Evolutionary conservation across 345 rosid genomes (phyloP).

Genomic region (Hevea brasiliensis): DNA sequence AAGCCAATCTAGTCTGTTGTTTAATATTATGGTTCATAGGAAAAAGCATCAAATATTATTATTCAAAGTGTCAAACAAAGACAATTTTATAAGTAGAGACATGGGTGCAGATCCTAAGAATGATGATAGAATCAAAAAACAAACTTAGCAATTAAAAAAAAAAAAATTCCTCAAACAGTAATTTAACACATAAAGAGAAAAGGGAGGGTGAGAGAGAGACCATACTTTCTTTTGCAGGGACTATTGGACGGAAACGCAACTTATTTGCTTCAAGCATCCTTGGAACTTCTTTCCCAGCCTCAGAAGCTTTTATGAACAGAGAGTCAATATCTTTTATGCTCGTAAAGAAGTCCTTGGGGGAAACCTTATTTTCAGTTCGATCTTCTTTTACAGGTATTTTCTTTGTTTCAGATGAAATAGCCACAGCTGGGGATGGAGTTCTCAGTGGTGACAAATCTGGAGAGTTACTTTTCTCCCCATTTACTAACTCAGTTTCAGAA

Average conservation of each 20-base stretch:
- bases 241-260: conserved; percentile 75
- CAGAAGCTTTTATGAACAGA: conserved; percentile 84
- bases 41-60: background rate
- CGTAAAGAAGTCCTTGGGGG: conserved; percentile 73
- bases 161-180: background rate
- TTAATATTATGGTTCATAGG: background rate
- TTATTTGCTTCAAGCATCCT: conserved; percentile 98
- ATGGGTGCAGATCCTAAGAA: background rate
- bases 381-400: conserved; percentile 52
- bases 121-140: background rate
- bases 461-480: conserved; percentile 55
- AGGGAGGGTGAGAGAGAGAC: conserved; percentile 16
- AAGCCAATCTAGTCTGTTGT: background rate
- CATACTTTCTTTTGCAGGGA: conserved; percentile 57
- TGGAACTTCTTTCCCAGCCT: conserved; percentile 91
- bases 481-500: conserved; percentile 53
- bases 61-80: background rate
- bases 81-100: background rate
- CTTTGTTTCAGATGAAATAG: conserved; percentile 36
- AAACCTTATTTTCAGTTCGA: conserved; percentile 47
- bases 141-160: background rate
- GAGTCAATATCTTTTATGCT: conserved; percentile 80
- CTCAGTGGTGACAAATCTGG: conserved; percentile 70
- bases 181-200: background rate
- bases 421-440: conserved; percentile 38